Evolutionary conservation across 2,329 filamentous ascomycete genomes (phyloP), one percentile per base, ranked within the genome.

Genomic region (Fusarium sp.): DNA sequence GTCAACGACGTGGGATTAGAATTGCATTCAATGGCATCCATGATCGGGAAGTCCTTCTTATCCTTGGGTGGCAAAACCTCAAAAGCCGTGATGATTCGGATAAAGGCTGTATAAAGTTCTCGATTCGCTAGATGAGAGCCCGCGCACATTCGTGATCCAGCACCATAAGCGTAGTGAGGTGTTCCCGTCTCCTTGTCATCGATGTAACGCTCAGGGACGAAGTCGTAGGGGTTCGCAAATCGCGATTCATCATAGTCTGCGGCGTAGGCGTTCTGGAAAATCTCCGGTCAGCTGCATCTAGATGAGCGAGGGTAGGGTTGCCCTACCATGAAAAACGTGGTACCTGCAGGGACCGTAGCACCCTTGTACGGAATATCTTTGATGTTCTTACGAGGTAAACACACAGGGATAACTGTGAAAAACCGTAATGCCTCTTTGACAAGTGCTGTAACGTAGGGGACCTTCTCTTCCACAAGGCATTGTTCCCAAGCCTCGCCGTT

Each of bases 361-460:
- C 88, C 88, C 24, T 92, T 83, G 80, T 90, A 94, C 6, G 86
- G 82, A 57, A 95, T 92, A 65, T 92, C 89, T 70, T 90, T 92
- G 76, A 92, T 91, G 64, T 85, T 91, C 17, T 88, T 88, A 5
- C 93, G 84, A 0, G 93, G 93, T 1, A 96, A 84, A 72, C 89
- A 93, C 71, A 96, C 91, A 3, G 92, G 91, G 67, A 94, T 92
- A 31, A 95, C 92, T 4, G 89, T 91, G 86, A 90, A 95, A 83
- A 88, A 95, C 26, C 93, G 88, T 0, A 95, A 83, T 2, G 91
- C 89, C 76, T 96, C 93, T 75, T 94, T 94, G 64, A 92, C 91
- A 7, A 96, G 79, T 0, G 92, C 92, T 0, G 91, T 92, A 62
- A 96, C 83, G 77, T 94, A 96, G 0, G 90, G 88, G 0, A 93